phyloP scores from a whole-genome alignment of 768 basidiomycete genomes.

The Amanita fuliginea region DNA sequence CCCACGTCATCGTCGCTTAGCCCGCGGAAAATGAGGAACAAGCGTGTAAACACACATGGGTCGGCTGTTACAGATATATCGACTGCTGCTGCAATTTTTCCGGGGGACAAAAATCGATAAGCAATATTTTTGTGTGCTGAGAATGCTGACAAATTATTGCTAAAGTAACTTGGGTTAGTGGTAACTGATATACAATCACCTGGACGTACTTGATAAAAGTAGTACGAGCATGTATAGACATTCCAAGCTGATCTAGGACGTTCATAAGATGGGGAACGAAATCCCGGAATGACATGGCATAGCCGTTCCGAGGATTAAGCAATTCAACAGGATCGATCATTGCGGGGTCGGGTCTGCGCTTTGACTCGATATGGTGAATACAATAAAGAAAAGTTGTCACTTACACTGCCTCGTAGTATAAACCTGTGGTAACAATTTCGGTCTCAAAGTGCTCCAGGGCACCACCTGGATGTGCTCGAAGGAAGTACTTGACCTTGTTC shows the following conservation, averaged over 20 bases:
- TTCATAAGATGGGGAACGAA: slow-evolving; percentile 74
- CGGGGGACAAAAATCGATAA: slow-evolving; percentile 77
- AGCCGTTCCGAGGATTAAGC: slow-evolving; percentile 74
- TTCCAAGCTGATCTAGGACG: slow-evolving; percentile 76
- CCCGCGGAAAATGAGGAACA: slow-evolving; percentile 83
- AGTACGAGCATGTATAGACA: slow-evolving; percentile 75
- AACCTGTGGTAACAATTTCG: slow-evolving; percentile 64
- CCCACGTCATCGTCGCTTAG: slow-evolving; percentile 71
- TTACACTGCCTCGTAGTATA: slow-evolving; percentile 83
- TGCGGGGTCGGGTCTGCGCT: slow-evolving; percentile 58
- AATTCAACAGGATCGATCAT: slow-evolving; percentile 74
- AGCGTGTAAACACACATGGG: slow-evolving; percentile 70
- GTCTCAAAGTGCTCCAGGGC: slow-evolving; percentile 82
- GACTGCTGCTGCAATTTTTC: slow-evolving; percentile 74
- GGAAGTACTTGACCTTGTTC: slow-evolving; percentile 72
- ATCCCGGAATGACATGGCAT: slow-evolving; percentile 72
- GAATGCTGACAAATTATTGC: slow-evolving; percentile 69
- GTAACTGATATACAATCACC: background rate
- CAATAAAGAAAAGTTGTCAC: slow-evolving; percentile 15
- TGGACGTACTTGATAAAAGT: slow-evolving; percentile 64
- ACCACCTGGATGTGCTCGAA: slow-evolving; percentile 77
- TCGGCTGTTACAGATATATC: slow-evolving; percentile 79
- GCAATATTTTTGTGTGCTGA: slow-evolving; percentile 77
- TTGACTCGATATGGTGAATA: slow-evolving; percentile 5
- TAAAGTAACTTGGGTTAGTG: slow-evolving; percentile 16